These are phyloP conservation scores for Coniella vitis DNA, from an alignment of 2,329 filamentous ascomycete species.

Conservation along the genomic window DNA sequence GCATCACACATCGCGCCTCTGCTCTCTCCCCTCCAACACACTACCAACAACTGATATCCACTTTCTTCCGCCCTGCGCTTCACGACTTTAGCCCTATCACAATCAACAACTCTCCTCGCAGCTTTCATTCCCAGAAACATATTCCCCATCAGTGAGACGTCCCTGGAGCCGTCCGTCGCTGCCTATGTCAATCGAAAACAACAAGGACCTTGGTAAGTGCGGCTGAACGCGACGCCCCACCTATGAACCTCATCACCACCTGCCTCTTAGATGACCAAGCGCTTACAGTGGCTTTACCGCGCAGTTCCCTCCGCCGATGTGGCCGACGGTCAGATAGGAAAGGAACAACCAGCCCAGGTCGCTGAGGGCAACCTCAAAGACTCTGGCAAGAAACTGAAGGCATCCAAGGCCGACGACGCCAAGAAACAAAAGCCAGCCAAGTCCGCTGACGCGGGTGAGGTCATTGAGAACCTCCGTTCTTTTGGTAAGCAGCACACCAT, in stretches of 20 bases:
- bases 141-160: constrained; percentile 33
- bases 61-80: constrained; percentile 3
- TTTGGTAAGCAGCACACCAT: constrained; percentile 12
- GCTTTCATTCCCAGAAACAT: constrained; percentile 10
- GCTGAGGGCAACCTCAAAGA: constrained; percentile 4
- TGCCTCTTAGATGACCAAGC: too few relatives aligned
- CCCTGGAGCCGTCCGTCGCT: constrained; percentile 46
- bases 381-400: constrained; percentile 1
- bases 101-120: constrained; percentile 7
- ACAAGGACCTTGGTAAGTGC: constrained; percentile 91
- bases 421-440: constrained; percentile 3
- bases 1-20: constrained; percentile 2
- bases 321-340: constrained; percentile 8
- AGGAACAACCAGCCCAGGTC: constrained; percentile 2
- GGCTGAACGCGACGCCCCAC: constrained; percentile 28
- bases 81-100: constrained; percentile 12
- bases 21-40: neutral
- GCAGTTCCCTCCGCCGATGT: constrained; percentile 1
- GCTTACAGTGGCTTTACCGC: neutral
- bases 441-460: neutral
- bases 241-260: neutral
- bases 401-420: constrained; percentile 1
- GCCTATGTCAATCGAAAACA: constrained; percentile 96
- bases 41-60: constrained; percentile 4
- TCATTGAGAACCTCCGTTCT: constrained; percentile 4